phyloP scores from a whole-genome alignment of 2,329 filamentous ascomycete genomes.

The Aspergillus sp. region DNA sequence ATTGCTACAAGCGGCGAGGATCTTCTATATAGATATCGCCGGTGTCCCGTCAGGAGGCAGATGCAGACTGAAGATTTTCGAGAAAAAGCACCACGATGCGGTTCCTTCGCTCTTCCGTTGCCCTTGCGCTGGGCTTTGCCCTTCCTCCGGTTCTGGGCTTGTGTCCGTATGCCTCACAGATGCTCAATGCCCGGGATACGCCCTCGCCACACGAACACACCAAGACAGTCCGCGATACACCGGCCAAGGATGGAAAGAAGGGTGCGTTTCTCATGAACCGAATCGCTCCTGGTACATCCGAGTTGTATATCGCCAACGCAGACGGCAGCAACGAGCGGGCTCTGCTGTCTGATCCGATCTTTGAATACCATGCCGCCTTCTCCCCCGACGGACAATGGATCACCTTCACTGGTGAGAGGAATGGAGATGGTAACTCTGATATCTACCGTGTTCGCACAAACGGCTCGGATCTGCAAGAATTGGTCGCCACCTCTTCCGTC shows the following conservation, averaged over 20 bases:
- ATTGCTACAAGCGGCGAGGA: no score
- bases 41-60: no score
- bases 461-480: conserved; percentile 29
- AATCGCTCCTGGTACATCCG: conserved; percentile 24
- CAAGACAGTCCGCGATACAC: neutral
- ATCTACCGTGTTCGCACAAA: conserved; percentile 34
- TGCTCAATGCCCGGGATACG: neutral
- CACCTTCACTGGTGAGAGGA: conserved; percentile 37
- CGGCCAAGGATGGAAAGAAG: conserved; percentile 7
- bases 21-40: no score
- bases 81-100: neutral
- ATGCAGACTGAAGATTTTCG: no score
- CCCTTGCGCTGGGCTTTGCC: neutral
- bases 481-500: conserved; percentile 30
- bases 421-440: conserved; percentile 38
- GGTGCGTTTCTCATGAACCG: conserved; percentile 31
- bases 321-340: conserved; percentile 36
- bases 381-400: conserved; percentile 38
- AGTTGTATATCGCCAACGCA: conserved; percentile 31
- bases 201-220: neutral
- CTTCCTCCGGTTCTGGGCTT: neutral
- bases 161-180: neutral
- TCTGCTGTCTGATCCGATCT: conserved; percentile 26
- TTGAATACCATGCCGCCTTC: conserved; percentile 38
- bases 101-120: neutral